These are phyloP conservation scores for Sonneratia caseolaris DNA, from an alignment of 345 rosid genomes.

Conservation along the genomic window DNA sequence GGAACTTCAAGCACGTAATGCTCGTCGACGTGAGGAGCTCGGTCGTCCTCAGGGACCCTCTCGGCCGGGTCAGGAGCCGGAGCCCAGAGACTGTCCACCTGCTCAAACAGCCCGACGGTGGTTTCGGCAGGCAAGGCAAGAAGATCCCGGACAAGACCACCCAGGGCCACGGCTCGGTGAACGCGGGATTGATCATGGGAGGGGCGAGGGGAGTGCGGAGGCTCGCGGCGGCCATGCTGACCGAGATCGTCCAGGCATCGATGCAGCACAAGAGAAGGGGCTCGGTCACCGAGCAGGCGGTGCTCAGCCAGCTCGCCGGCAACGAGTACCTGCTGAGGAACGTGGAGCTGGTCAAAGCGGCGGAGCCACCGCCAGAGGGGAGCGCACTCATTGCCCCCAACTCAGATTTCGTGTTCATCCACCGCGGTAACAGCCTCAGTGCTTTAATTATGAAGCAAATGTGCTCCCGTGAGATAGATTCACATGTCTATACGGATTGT, in stretches of 20 bases:
- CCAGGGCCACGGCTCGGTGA: slow-evolving; percentile 18
- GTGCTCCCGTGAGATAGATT: slow-evolving; percentile 50
- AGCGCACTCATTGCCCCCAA: too few relatives aligned
- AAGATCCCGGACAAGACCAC: slow-evolving; percentile 26
- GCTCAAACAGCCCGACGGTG: slow-evolving; percentile 18
- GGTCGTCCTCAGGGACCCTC: slow-evolving; percentile 62
- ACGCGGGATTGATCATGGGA: slow-evolving; percentile 58
- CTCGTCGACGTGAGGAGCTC: slow-evolving; percentile 45
- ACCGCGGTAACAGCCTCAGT: slow-evolving; percentile 6
- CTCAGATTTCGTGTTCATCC: slow-evolving; percentile 15
- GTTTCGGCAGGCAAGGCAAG: slow-evolving; percentile 10
- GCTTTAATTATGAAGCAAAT: slow-evolving; percentile 41
- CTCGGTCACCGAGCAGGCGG: slow-evolving; percentile 39
- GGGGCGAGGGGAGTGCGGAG: slow-evolving; percentile 64
- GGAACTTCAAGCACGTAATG: slow-evolving; percentile 66
- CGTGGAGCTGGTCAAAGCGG: slow-evolving; percentile 27
- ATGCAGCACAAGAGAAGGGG: slow-evolving; percentile 49
- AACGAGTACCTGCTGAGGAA: slow-evolving; percentile 37
- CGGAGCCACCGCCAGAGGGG: slow-evolving; percentile 39
- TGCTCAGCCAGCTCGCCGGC: slow-evolving; percentile 60
- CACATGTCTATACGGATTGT: slow-evolving; percentile 62
- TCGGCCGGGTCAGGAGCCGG: slow-evolving; percentile 43
- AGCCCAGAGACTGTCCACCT: slow-evolving; percentile 56
- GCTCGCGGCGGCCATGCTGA: slow-evolving; percentile 56
- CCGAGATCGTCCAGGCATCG: slow-evolving; percentile 56